A percentile compares a stretch with the other conserved stretches of the same genome.
These are phyloP conservation scores for Melampsora occidentalis DNA, from an alignment of 1,284 basidiomycete genomes.

Conservation along the genomic window DNA sequence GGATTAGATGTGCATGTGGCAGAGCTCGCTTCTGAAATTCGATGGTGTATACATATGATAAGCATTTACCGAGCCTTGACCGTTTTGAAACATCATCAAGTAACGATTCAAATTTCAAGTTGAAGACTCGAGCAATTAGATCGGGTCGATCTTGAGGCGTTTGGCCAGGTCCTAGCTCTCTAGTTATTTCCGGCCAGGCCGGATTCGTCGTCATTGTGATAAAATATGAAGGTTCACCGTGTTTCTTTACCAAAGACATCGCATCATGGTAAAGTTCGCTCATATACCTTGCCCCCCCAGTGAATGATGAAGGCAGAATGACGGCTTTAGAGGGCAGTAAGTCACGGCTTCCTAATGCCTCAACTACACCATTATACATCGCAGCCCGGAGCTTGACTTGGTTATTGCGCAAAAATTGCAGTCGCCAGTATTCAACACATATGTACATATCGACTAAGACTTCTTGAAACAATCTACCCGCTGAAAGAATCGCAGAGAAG, in stretches of 20 bases:
- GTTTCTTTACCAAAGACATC: constrained; percentile 52
- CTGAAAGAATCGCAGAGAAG: not conserved
- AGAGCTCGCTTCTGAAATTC: constrained; percentile 24
- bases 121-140: not conserved
- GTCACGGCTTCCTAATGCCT: constrained; percentile 3
- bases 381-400: not conserved
- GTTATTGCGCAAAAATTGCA: not conserved
- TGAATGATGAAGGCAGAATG: constrained; percentile 54
- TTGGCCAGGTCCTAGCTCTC: not conserved
- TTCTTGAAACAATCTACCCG: not conserved
- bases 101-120: not conserved
- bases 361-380: not conserved
- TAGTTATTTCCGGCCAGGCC: constrained; percentile 55
- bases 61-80: not conserved
- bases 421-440: not conserved
- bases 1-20: not conserved
- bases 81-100: not conserved
- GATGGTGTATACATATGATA: constrained; percentile 13
- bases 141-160: not conserved
- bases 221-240: constrained; percentile 55
- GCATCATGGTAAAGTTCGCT: constrained; percentile 55
- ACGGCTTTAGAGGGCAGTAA: constrained; percentile 46
- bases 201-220: constrained; percentile 56
- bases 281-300: constrained; percentile 53
- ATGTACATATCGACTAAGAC: constrained; percentile 13